These are phyloP conservation scores for Globisporangium heterothallicum DNA, from an alignment of 352 stramenopile species.

Conservation along the genomic window DNA sequence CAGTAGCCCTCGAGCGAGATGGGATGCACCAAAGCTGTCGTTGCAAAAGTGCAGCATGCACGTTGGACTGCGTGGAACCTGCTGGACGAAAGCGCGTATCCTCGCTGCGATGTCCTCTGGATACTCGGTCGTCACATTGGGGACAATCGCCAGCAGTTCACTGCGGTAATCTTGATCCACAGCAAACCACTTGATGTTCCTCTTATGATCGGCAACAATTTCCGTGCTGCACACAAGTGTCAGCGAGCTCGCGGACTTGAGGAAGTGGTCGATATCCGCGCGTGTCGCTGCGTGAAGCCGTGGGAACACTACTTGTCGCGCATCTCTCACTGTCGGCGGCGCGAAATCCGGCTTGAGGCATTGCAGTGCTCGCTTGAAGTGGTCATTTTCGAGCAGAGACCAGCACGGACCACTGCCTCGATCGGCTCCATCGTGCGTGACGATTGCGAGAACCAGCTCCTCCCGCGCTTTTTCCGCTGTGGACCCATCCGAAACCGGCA, in stretches of 20 bases:
- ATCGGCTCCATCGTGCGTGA: constrained; percentile 4
- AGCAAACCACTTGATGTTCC: constrained; percentile 18
- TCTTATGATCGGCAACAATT: constrained; percentile 1
- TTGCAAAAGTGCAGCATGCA: constrained; percentile 27
- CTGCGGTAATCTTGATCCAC: constrained; percentile 27
- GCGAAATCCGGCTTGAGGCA: constrained; percentile 17
- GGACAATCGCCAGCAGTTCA: constrained; percentile 14
- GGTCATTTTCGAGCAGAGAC: constrained; percentile 20
- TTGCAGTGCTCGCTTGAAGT: constrained; percentile 18
- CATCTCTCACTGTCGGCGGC: constrained; percentile 4
- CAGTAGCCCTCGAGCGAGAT: constrained; percentile 1
- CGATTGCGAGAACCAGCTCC: constrained; percentile 25
- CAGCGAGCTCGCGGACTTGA: constrained; percentile 12
- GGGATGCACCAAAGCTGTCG: constrained; percentile 15
- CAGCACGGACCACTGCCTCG: background rate
- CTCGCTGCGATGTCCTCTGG: constrained; percentile 9
- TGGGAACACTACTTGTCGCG: constrained; percentile 13
- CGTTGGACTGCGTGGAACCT: constrained; percentile 10
- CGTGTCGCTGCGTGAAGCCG: constrained; percentile 8
- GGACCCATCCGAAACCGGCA: background rate
- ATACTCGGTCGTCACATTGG: constrained; percentile 2
- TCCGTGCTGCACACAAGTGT: constrained; percentile 17
- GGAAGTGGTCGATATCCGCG: constrained; percentile 9
- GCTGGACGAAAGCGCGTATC: constrained; percentile 8
- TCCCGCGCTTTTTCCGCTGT: constrained; percentile 13